Evolutionary conservation across 768 basidiomycete genomes (phyloP), one percentile per base, ranked within the genome.

Genomic region (Leucocoprinus sp.): DNA sequence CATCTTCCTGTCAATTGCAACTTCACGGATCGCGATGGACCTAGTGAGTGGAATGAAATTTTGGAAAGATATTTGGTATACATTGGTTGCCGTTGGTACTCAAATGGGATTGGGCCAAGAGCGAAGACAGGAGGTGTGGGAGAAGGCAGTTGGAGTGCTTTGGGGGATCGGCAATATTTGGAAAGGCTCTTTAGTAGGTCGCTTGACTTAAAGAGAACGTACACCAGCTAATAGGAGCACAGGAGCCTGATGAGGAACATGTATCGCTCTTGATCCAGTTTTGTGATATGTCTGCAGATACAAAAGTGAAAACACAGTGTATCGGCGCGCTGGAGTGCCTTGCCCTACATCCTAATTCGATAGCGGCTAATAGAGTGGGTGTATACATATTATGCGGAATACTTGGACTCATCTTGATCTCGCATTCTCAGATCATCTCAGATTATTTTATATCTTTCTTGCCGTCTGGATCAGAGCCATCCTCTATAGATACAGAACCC

Each of bases 141-240:
- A 84, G 44, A 71, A 83, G 38, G 83, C 78, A 8, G 70, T 85
- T 1, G 92, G 92, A 5, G 89, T 86, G 27, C 69, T 93, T 4
- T 93, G 91, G 91, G 91, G 90, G 17, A 63, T 92, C n/a, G 85
- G 82, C 4, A 77, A 75, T 45, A 68, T 90, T 12, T 88, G 84
- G 72, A 79, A 79, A 51, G 80, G 82, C 17, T 62, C 61, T 48
- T 51, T 93, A 52, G 88, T 88, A 57, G 47, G 72, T 49, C 14
- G 18, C 31, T 28, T 31, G 29, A 24, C 9, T 59, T 8, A 8
- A n/a, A 12, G 8, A 17, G 24, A 2, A 12, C 9, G 23, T 4
- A 23, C 24, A 17, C 7, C 33, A 9, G 6, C 29, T 35, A 36
- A 43, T 21, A 42, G 34, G 19, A 26, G 37, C 33, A 24, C 22